These are phyloP conservation scores for Betula pendula DNA, from an alignment of 306 rosid genomes.

Conservation along the genomic window DNA sequence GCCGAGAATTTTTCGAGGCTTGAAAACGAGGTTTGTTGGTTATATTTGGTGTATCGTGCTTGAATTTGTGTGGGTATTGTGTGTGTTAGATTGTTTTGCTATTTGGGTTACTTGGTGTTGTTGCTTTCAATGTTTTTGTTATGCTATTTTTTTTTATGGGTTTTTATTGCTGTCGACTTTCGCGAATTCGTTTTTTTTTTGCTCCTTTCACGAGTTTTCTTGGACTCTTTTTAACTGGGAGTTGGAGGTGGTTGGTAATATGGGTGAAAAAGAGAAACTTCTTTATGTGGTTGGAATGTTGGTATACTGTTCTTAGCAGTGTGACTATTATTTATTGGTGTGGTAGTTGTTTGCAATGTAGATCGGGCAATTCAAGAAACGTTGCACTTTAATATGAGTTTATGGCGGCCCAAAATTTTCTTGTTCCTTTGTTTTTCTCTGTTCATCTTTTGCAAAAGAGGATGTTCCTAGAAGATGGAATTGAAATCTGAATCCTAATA, in stretches of 20 bases:
- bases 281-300: not conserved
- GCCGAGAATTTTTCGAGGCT: slow-evolving; percentile 53
- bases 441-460: not conserved
- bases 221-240: not conserved
- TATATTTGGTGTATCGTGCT: not conserved
- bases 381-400: not conserved
- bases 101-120: slow-evolving; percentile 7
- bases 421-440: not conserved
- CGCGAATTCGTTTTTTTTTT: not conserved
- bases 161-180: slow-evolving; percentile 9
- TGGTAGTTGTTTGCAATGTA: not conserved
- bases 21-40: slow-evolving; percentile 75
- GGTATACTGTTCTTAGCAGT: not conserved
- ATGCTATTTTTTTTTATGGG: not conserved
- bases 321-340: not conserved
- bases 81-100: not conserved
- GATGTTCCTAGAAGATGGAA: not conserved
- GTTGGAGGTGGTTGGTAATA: not conserved
- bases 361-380: not conserved
- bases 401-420: not conserved
- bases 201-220: not conserved
- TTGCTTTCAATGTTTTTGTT: not conserved
- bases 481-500: not conserved
- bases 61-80: not conserved
- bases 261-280: not conserved